Evolutionary conservation across 2,329 filamentous ascomycete species (phyloP), one percentile per base, ranked within the genome.

Genomic region (Claviceps monticola): DNA sequence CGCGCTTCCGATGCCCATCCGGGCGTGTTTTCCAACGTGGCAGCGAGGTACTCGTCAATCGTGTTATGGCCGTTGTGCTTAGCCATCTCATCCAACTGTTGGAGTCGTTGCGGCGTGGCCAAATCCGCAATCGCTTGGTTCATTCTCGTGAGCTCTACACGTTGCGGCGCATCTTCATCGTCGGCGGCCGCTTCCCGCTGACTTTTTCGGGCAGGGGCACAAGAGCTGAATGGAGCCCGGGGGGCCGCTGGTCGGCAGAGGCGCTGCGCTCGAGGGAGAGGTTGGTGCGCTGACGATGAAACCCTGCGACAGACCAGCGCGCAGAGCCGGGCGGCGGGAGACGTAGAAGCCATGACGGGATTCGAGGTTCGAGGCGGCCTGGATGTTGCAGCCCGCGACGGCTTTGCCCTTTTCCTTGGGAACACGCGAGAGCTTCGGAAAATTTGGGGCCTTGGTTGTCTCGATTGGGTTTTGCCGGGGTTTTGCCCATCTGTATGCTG

Each of bases 341-440:
- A 66, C 57, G 67, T 62, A 59, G 68, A 65, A 54, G 68, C 65
- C 68, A 71, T 71, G 58, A 57, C 44, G 26, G 44, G n/a, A 29
- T 34, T 16, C 16, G 26, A 17, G 16, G 23, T 26, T 26, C 26
- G 19, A 23, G 42, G 42, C 23, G 41, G 26, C 26, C 17, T 26
- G 43, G 23, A 16, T 29, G 39, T 42, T 42, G 11, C 23, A 23
- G 23, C 17, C 11, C 42, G 23, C 42, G 42, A 26, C 42, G 42
- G n/a, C 42, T 21, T 16, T 14, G 42, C 5, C 42, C 9, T 14
- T 23, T 36, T 6, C 3, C 6, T 9, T 57, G 56, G 61, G 53
- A 60, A 55, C 49, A 54, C 55, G 54, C 54, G 57, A 55, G 56
- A 57, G 54, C 55, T 59, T 61, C 62, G 62, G 67, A 66, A 65